A percentile compares a stretch with the other conserved stretches of the same genome.
phyloP scores from a whole-genome alignment of 371 early-diverging fungal species.

The Haplosporangium sp. region DNA sequence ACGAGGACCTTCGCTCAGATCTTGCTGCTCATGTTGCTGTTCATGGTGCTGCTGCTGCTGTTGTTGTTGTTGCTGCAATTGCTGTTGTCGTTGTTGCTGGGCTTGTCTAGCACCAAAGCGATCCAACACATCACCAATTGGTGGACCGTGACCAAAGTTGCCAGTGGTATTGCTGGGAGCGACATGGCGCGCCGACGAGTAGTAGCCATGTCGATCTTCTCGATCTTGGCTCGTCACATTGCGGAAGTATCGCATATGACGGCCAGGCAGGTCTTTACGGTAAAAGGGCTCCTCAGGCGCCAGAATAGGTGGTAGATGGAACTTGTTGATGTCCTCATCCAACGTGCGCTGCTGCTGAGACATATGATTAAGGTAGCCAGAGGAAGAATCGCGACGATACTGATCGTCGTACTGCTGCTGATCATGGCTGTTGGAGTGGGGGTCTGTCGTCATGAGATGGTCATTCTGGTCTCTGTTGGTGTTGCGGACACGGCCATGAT shows the following conservation, averaged over 20 bases:
- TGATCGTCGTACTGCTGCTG: constrained; percentile 44
- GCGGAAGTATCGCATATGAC: constrained; percentile 54
- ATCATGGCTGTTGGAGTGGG: constrained; percentile 27
- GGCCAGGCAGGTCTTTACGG: constrained; percentile 47
- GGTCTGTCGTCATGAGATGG: constrained; percentile 40
- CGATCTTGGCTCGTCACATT: constrained; percentile 52
- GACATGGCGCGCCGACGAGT: constrained; percentile 46
- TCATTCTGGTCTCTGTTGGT: constrained; percentile 49
- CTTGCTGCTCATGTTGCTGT: constrained; percentile 12
- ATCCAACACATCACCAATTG: constrained; percentile 32
- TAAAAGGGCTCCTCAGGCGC: constrained; percentile 54
- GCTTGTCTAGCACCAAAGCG: constrained; percentile 28
- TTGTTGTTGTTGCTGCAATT: constrained; percentile 15
- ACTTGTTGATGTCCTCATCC: constrained; percentile 25
- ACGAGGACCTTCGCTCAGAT: constrained; percentile 8
- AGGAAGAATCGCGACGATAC: constrained; percentile 30
- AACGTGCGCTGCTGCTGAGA: constrained; percentile 3
- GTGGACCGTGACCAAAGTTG: constrained; percentile 51
- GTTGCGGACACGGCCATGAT: constrained; percentile 43
- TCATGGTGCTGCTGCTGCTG: constrained; percentile 15
- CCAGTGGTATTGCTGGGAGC: constrained; percentile 53
- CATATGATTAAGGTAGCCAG: constrained; percentile 25
- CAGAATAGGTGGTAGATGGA: constrained; percentile 45
- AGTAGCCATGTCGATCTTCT: constrained; percentile 40
- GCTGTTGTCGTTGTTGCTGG: constrained; percentile 23